Percentiles rank a stretch among this genome's conserved stretches.
phyloP scores from a whole-genome alignment of 75 land plant species.

The Gnetum montanum region DNA sequence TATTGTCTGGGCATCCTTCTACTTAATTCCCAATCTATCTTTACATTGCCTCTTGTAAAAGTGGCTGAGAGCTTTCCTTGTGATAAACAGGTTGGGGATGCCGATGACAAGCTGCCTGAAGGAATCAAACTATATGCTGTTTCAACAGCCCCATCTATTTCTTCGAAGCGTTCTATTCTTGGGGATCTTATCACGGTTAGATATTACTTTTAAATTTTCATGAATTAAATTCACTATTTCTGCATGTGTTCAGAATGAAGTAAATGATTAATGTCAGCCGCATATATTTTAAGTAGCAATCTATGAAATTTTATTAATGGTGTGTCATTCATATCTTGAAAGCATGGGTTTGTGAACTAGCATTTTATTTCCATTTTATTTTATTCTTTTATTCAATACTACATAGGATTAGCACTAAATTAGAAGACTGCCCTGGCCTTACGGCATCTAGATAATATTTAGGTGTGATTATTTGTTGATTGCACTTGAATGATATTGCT shows the following conservation, averaged over 20 bases:
- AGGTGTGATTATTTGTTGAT: too few species aligned
- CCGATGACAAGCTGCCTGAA: slow-evolving; percentile 82
- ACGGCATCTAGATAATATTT: too few species aligned
- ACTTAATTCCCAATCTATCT: slow-evolving; percentile 3
- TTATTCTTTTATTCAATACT: background rate
- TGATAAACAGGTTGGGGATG: slow-evolving; percentile 77
- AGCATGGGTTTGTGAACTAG: too few species aligned
- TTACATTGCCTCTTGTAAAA: too few species aligned
- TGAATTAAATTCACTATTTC: too few species aligned
- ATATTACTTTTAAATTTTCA: background rate
- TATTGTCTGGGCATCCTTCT: background rate
- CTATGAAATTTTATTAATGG: too few species aligned
- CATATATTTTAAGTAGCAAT: background rate
- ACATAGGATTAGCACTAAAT: too few species aligned
- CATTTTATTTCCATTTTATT: too few species aligned
- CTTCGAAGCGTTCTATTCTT: slow-evolving; percentile 54
- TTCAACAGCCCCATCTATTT: slow-evolving; percentile 27
- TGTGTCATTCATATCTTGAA: background rate
- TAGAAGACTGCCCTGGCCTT: too few species aligned
- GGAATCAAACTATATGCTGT: slow-evolving; percentile 86
- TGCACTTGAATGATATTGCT: background rate
- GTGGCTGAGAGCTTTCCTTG: too few species aligned
- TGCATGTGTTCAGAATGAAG: background rate
- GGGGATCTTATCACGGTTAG: slow-evolving; percentile 66
- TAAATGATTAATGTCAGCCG: background rate